Base-by-base conservation (phyloP, 257 asterid genomes). In the Ballota nigra region DNA sequence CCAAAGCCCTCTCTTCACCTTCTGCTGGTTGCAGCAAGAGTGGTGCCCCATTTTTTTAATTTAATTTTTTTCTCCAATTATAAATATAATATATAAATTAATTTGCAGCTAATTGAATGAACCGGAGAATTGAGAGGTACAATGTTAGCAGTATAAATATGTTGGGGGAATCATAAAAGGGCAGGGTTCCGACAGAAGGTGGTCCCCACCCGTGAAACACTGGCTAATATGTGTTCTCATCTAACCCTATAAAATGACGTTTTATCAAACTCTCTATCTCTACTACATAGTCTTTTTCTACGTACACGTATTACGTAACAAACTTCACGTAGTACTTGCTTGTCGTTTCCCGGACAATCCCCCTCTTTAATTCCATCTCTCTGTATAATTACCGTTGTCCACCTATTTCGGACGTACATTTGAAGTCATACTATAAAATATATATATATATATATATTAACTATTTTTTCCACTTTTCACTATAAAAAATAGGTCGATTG, bases 1-100 rank as follows among this genome's bases (percentile, higher is more conserved):
- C 98, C 98, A 93, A 15, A 93, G 86, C 2, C 98, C 98, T 74
- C 98, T 86, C 92, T 91, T 93, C 72, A 93, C 98, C 86, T 93
- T 93, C 91, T 91, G 98, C 86, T 91, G 98, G 75, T 91, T 91
- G 86, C 98, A 93, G 81, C 98, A 93, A 59, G 98, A 89, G 66
- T 93, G 98, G 57, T 91, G 96, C 74, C 98, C 98, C 98, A 93
- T 63, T 83, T 63, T 83, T 3, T 40, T 8, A 38, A 8, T 38
- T 34, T 31, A 2, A 31, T 26, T 26, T 26, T 26, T 4, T 16
- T 36, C 28, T 2, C 19, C 51, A 8, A 5, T 1, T 52, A 59
- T 38, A 38, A 38, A 38, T 38, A 38, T 3, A 38, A 9, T 9
- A 38, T 38, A 38, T 38, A 38, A 8, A 45, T n/a, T 4, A n/a